Base-by-base conservation (phyloP, 148 eudicot genomes). In the Persicaria tinctoria region DNA sequence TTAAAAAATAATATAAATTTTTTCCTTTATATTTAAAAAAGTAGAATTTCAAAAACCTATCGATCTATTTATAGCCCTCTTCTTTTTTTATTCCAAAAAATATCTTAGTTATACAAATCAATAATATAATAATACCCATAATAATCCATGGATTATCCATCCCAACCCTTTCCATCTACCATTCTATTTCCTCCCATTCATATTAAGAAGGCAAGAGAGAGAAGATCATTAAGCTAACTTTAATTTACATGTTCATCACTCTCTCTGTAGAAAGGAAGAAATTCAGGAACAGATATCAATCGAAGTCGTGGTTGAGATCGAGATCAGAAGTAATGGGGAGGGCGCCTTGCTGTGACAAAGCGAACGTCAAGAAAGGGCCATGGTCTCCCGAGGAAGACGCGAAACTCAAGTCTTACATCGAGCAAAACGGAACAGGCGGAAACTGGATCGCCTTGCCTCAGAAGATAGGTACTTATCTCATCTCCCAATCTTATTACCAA, bases 361-460 rank as follows among this genome's bases (percentile, higher is more conserved):
- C 74, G 5, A 71, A 71, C 55, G 74, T 71, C 32, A 71, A 71
- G 74, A 71, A 71, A 71, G 74, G 74, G 38, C 74, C 74, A 71
- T 71, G 74, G 74, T 71, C 74, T 1, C 74, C 74, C 17, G 54
- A 71, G 38, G 74, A 71, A 71, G 74, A 71, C 38, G 44, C 53
- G 27, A 71, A 71, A 55, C 74, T 71, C 55, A 71, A 71, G 55
- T 71, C 74, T 20, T 71, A 71, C 55, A 71, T 71, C 55, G 74
- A 71, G 44, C 32, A 71, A 23, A 11, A 71, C 4, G 74, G 74
- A 6, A 71, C 74, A 53, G 55, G 74, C 14, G 74, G 74, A 38
- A 71, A 71, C 55, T 71, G 74, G 74, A 71, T 71, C 55, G 74
- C 74, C 55, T 48, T 71, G 23, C 74, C 74, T 71, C 54, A 47